Evolutionary conservation across 306 rosid genomes (phyloP), one percentile per base, ranked within the genome.

Genomic region (Potentilla sterilis): DNA sequence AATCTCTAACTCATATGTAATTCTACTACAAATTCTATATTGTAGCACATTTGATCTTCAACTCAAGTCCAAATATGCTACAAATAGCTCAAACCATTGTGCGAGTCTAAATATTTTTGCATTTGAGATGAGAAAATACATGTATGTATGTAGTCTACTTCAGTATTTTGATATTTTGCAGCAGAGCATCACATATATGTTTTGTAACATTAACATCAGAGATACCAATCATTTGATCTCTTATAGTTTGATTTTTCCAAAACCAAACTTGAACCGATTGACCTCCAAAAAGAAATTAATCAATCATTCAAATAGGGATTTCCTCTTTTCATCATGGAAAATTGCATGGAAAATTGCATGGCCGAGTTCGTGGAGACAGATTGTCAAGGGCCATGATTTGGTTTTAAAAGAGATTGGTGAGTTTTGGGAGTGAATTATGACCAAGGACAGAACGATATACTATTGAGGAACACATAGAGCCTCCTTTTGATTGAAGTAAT

Each of bases 321-420:
- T 21, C 37, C 18, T 15, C 75, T 21, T 59, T 73, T 59, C 15
- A 48, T 73, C 41, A 43, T 43, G 82, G 80, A 28, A 38, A 51
- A 7, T 81, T 87, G 86, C 90, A 87, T 87, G 92, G 84, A 85
- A 87, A 61, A 81, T 84, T 84, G 92, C 86, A 79, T 87, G 92
- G 83, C 72, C 79, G 69, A 81, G 84, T 84, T 87, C 85, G 79
- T 81, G 88, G 91, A 82, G 97, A 87, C 97, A 91, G 91, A 83
- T 87, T 86, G 83, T 91, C 94, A 76, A 82, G 84, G 76, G 40
- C n/a, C 77, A 87, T 91, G 85, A 91, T 91, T 84, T 79, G 83
- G 86, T 81, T 80, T 51, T 43, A 69, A 82, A 82, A 85, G 80
- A 71, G 82, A 69, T 3, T 4, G 55, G 41, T 75, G 63, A 73